Evolutionary conservation across 352 stramenopile genomes (phyloP), one percentile per base, ranked within the genome.

Genomic region (Blastocystis sp.): DNA sequence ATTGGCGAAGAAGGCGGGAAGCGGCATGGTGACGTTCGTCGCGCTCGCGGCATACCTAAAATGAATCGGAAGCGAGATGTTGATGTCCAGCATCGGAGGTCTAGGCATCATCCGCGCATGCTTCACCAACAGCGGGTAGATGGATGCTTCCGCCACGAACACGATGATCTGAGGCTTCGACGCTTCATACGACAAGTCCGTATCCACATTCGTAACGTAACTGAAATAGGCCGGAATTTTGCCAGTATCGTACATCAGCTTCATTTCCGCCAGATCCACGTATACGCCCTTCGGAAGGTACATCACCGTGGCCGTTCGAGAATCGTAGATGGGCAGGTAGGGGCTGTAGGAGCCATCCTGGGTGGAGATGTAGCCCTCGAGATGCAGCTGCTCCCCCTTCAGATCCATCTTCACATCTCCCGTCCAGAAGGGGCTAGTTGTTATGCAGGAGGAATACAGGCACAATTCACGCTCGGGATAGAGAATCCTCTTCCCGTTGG

Each of bases 381-480:
- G 23, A 4, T 38, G 41, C 52, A 84, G 56, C 21, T 84, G 74
- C 11, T 84, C 74, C 14, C 2, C 19, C 4, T 48, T 10, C 3
- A 84, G 56, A 1, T 19, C 23, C 21, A 84, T 61, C 9, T 9
- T 34, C 19, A 69, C 52, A 19, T 23, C n/a, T 41, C 45, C 56
- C 21, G 74, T 67, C 74, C 74, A 84, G 53, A 84, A 67, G 2
- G 74, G 74, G 48, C 74, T 84, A 70, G 2, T 11, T 9, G n/a
- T 67, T 0, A 67, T 17, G 1, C 1, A 28, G 45, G 21, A n/a
- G 4, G 28, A 69, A 2, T 1, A 66, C 3, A 28, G 1, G 2
- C 19, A 84, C 74, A 56, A 84, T 69, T 84, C 74, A 52, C 74
- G 74, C 40, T 84, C 74, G 5, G 74, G 74, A 7, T 84, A 84